Conservation (phyloP, 108 stramenopile genomes). For the Nitzschia sp. region DNA sequence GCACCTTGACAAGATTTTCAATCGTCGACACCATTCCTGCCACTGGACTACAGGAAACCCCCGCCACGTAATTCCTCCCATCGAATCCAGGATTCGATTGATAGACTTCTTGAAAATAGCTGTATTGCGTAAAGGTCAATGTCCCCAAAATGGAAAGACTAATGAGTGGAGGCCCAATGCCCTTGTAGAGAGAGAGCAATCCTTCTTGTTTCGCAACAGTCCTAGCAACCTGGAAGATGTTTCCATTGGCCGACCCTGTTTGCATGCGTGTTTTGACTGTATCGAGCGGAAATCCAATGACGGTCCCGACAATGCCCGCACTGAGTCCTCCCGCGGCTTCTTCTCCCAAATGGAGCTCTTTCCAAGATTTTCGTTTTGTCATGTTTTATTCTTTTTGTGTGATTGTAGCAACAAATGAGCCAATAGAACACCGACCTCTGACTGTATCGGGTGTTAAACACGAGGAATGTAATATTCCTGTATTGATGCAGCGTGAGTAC, state of each 20-base stretch:
- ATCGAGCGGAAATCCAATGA: constrained; percentile 90
- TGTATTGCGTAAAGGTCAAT: constrained; percentile 81
- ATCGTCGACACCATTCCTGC: constrained; percentile 81
- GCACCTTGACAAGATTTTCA: constrained; percentile 83
- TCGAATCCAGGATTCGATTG: constrained; percentile 76
- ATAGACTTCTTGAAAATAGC: constrained; percentile 65
- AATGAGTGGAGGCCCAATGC: constrained; percentile 80
- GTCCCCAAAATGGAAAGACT: constrained; percentile 87
- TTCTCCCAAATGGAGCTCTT: constrained; percentile 50
- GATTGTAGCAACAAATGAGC: too few relatives aligned
- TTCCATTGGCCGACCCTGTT: constrained; percentile 33
- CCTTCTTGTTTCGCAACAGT: constrained; percentile 77
- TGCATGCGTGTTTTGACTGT: constrained; percentile 58
- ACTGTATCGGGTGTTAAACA: too few relatives aligned
- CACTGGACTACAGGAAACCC: constrained; percentile 69
- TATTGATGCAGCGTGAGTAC: too few relatives aligned
- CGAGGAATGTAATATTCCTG: too few relatives aligned
- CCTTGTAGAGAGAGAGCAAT: constrained; percentile 75
- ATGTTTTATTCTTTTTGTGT: too few relatives aligned
- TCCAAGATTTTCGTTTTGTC: constrained; percentile 26
- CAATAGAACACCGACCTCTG: too few relatives aligned
- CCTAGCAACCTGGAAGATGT: constrained; percentile 37
- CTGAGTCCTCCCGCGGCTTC: constrained; percentile 71
- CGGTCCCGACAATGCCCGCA: constrained; percentile 85
- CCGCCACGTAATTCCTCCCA: constrained; percentile 72